Evolutionary conservation across 257 asterid species (phyloP).

Genomic region (Nicotiana attenuata): DNA sequence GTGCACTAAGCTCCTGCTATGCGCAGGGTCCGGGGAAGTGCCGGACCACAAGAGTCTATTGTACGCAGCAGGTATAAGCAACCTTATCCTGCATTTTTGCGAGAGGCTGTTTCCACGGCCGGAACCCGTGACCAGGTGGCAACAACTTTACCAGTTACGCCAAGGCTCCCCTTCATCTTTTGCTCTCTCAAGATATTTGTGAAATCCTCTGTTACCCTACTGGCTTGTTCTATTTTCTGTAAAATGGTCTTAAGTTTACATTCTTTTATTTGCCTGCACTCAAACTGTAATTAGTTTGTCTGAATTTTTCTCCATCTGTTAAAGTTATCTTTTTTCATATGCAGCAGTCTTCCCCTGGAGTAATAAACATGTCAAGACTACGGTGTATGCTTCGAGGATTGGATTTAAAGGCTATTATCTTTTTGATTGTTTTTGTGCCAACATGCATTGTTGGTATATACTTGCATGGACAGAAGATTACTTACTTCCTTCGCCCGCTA

Average conservation of each 20-base stretch:
- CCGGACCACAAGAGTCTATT: no score
- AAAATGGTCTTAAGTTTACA: neutral
- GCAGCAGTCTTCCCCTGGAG: conserved; percentile 26
- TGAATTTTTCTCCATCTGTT: neutral
- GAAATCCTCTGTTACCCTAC: neutral
- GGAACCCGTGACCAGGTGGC: no score
- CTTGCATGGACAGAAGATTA: conserved; percentile 58
- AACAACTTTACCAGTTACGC: no score
- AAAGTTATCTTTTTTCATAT: conserved; percentile 4
- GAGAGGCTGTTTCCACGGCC: no score
- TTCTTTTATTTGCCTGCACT: neutral
- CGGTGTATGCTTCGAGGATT: conserved; percentile 40
- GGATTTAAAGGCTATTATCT: conserved; percentile 37
- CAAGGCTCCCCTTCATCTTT: neutral
- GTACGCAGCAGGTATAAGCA: no score
- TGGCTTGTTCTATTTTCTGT: neutral
- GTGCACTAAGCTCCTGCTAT: no score
- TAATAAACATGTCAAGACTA: conserved; percentile 33
- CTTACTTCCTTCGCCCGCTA: conserved; percentile 58
- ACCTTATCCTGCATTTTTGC: no score
- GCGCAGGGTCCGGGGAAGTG: no score
- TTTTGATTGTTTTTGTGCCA: conserved; percentile 39
- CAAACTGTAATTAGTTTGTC: neutral
- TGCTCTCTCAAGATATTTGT: neutral
- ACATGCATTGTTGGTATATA: conserved; percentile 31